Evolutionary conservation across 2,329 filamentous ascomycete genomes (phyloP), one percentile per base, ranked within the genome.

Genomic region (Diplodia mutila): DNA sequence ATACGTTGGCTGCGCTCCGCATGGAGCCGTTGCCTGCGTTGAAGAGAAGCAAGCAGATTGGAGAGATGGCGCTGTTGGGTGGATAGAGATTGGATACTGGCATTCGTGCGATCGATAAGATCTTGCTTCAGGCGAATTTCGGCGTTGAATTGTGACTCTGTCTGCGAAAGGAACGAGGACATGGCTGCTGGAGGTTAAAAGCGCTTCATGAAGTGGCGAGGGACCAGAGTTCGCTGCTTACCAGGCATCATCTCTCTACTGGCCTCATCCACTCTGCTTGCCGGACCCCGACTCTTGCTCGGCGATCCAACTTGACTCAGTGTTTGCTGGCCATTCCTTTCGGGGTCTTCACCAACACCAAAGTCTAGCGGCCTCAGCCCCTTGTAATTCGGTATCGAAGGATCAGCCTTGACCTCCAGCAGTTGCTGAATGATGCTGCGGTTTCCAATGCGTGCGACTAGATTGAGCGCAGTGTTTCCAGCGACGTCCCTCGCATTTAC

Each of bases 381-480:
- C 53, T 94, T 94, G 59, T 93, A 89, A 74, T 99, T 99, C 6
- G 93, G 87, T 74, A 98, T 94, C 65, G 90, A 89, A n/a, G 93
- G 91, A 77, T 98, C 93, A 1, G 95, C 95, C 67, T 94, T 93
- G 52, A 99, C 94, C 79, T 99, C 95, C 12, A 98, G 85, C 37
- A 99, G 84, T 76, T 99, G 95, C n/a, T 93, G 94, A 68, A 98
- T 97, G 73, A 99, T 97, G 73, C 93, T 96, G 66, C 91, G 86
- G 76, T 97, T 98, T 25, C 93, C 93, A 72, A 97, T 97, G 69
- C 95, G 87, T 1, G 95, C 94, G 1, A 94, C 95, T 70, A 98
- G 90, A 72, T 97, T 97, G 23, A 99, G 84, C 0, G 95, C 95
- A 0, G 95, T 99, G 75, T 99, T 97, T 0, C 95, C 95, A 39